phyloP scores from a whole-genome alignment of 768 basidiomycete species.

The Leucocoprinus birnbaumii region DNA sequence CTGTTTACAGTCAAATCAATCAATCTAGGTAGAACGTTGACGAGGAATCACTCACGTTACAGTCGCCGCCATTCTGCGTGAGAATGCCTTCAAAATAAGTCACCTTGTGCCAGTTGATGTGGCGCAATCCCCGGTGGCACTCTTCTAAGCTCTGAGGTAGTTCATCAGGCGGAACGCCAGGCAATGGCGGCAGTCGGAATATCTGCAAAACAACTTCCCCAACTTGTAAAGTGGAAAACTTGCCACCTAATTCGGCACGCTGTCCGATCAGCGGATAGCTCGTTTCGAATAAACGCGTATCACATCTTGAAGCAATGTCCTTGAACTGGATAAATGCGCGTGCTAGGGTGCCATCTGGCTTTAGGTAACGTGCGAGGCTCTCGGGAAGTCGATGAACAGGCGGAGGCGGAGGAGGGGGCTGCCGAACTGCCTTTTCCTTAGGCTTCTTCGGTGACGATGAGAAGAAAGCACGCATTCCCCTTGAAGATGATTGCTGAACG shows the following conservation, averaged over 20 bases:
- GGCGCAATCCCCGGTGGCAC: constrained; percentile 81
- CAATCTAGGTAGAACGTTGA: not conserved
- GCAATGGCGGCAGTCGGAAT: constrained; percentile 85
- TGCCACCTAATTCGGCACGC: constrained; percentile 52
- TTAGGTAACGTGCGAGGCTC: constrained; percentile 80
- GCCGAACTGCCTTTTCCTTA: constrained; percentile 43
- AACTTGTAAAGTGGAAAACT: constrained; percentile 64
- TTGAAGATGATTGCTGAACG: constrained; percentile 47
- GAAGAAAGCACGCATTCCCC: constrained; percentile 75
- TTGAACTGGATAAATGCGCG: constrained; percentile 88
- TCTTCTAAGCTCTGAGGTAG: constrained; percentile 93
- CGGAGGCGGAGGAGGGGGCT: constrained; percentile 35
- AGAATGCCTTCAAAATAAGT: constrained; percentile 91
- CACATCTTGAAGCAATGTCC: constrained; percentile 79
- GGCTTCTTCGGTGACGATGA: constrained; percentile 71
- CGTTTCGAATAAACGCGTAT: constrained; percentile 82
- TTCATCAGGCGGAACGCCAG: constrained; percentile 73
- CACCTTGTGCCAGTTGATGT: constrained; percentile 92
- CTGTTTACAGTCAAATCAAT: constrained; percentile 40
- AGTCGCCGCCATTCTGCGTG: constrained; percentile 94
- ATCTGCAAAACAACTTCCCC: constrained; percentile 90
- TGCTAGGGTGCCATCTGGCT: constrained; percentile 84
- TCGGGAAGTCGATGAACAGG: constrained; percentile 52
- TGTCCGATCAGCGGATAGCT: constrained; percentile 81
- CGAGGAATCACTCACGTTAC: constrained; percentile 54